These are phyloP conservation scores for Aspergillus hortae DNA, from an alignment of 2,329 filamentous ascomycete species.

Conservation along the genomic window DNA sequence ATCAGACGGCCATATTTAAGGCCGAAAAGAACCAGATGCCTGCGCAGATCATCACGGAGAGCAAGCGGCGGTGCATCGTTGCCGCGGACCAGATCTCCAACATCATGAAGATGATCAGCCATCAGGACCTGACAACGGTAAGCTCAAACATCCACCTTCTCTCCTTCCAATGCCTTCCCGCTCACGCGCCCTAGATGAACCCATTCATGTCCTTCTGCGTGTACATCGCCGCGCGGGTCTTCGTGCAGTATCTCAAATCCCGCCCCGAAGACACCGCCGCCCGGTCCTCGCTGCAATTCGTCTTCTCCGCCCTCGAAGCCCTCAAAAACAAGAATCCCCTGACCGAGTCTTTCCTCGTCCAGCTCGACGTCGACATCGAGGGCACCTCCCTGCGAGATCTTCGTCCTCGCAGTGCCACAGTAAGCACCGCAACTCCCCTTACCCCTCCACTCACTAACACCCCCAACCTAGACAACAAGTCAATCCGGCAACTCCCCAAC, in stretches of 20 bases:
- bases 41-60: conserved; percentile 74
- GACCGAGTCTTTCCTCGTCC: conserved; percentile 90
- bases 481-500: not conserved
- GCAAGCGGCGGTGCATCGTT: conserved; percentile 87
- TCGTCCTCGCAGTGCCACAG: conserved; percentile 1
- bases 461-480: not conserved
- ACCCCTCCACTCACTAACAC: not conserved
- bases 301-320: conserved; percentile 85
- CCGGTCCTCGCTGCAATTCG: conserved; percentile 80
- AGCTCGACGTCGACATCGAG: conserved; percentile 88
- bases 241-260: conserved; percentile 94
- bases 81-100: conserved; percentile 90
- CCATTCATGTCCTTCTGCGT: conserved; percentile 94
- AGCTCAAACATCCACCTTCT: conserved; percentile 31
- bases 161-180: conserved; percentile 8
- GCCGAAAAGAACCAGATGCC: conserved; percentile 84
- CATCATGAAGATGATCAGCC: conserved; percentile 92
- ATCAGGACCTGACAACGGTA: conserved; percentile 79
- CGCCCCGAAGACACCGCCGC: conserved; percentile 77
- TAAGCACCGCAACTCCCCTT: not conserved
- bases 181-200: conserved; percentile 65
- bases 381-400: conserved; percentile 38
- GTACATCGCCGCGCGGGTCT: conserved; percentile 92
- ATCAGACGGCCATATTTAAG: conserved; percentile 97
- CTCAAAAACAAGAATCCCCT: conserved; percentile 84